These are phyloP conservation scores for Pseudogymnoascus sp. DNA, from an alignment of 2,329 filamentous ascomycete species.

Conservation along the genomic window DNA sequence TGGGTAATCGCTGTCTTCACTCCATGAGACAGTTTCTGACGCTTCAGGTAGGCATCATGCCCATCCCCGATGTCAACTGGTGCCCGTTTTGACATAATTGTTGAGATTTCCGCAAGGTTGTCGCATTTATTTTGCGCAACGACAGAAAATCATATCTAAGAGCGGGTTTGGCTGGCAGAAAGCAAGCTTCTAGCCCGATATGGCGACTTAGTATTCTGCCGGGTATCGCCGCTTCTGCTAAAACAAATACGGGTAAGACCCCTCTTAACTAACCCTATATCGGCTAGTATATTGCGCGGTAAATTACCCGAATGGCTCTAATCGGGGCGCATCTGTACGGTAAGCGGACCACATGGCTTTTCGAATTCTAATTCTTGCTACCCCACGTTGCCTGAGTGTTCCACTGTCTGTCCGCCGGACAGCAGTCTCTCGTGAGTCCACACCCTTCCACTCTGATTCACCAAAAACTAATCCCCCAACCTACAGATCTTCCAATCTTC, in stretches of 20 bases:
- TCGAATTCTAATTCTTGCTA: conserved; percentile 5
- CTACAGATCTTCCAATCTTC: background rate
- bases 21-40: conserved; percentile 37
- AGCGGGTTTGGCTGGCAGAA: conserved; percentile 5
- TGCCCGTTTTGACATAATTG: conserved; percentile 26
- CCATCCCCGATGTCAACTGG: conserved; percentile 24
- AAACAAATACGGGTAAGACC: background rate
- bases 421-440: background rate
- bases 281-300: background rate
- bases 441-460: background rate
- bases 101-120: conserved; percentile 4
- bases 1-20: conserved; percentile 39
- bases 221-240: conserved; percentile 3
- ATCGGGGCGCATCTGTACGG: too few relatives aligned
- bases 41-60: conserved; percentile 28
- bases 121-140: conserved; percentile 1
- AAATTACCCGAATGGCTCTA: background rate
- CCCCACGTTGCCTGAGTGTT: conserved; percentile 2
- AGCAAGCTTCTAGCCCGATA: conserved; percentile 5
- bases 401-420: background rate
- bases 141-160: conserved; percentile 5
- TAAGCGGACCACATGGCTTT: background rate
- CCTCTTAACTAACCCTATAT: too few relatives aligned
- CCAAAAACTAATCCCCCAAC: background rate
- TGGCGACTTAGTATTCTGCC: background rate